Conservation (phyloP, 1,284 basidiomycete species). For the Cronartium quercuum region DNA sequence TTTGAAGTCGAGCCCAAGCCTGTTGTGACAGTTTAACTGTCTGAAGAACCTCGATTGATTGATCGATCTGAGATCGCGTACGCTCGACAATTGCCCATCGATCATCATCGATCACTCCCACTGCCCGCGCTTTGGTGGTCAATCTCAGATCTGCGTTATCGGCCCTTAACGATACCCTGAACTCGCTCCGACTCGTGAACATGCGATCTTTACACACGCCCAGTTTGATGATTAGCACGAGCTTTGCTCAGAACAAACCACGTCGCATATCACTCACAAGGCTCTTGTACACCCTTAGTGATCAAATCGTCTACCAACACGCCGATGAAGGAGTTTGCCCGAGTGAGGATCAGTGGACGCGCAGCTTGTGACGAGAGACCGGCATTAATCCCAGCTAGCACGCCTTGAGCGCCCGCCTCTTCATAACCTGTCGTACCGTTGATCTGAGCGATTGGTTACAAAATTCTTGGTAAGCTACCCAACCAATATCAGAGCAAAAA, state of each 20-base stretch:
- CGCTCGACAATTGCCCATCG: slow-evolving; percentile 59
- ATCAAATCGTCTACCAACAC: slow-evolving; percentile 87
- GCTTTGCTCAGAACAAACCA: not conserved
- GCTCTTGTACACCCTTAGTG: slow-evolving; percentile 78
- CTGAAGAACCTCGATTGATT: slow-evolving; percentile 56
- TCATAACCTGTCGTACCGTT: slow-evolving; percentile 78
- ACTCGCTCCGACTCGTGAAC: slow-evolving; percentile 86
- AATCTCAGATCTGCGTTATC: slow-evolving; percentile 80
- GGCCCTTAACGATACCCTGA: slow-evolving; percentile 73
- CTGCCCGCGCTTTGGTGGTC: slow-evolving; percentile 61
- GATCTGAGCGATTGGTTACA: slow-evolving; percentile 37
- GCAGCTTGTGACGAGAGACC: slow-evolving; percentile 61
- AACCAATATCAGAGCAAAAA: not conserved
- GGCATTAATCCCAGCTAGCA: slow-evolving; percentile 77
- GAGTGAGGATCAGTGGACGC: slow-evolving; percentile 61
- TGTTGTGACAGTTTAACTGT: slow-evolving; percentile 45
- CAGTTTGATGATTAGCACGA: not conserved
- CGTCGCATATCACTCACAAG: slow-evolving; percentile 52
- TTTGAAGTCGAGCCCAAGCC: slow-evolving; percentile 47
- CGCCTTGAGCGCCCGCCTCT: slow-evolving; percentile 80
- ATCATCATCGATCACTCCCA: slow-evolving; percentile 60
- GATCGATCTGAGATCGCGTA: slow-evolving; percentile 56
- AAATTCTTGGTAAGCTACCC: not conserved
- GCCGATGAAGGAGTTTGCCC: slow-evolving; percentile 75
- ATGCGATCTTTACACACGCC: slow-evolving; percentile 62